Evolutionary conservation across 202 grass and related monocot species (phyloP).

Genomic region (Setaria viridis): DNA sequence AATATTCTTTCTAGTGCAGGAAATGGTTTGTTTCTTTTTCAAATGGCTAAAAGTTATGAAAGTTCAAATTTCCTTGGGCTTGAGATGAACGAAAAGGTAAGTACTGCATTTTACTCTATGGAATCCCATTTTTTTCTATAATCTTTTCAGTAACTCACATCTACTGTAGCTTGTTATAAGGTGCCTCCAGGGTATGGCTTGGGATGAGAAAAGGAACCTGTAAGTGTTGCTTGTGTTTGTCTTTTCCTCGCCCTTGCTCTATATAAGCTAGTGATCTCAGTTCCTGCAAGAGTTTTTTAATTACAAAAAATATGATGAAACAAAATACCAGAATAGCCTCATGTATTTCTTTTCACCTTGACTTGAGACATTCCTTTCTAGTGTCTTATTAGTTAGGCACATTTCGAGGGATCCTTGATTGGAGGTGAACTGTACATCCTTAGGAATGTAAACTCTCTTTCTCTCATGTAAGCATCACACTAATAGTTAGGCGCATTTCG

Average conservation of each 20-base stretch:
- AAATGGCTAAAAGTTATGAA: constrained; percentile 70
- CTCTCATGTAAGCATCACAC: background rate
- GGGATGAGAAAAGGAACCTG: constrained; percentile 66
- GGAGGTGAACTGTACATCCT: constrained; percentile 16
- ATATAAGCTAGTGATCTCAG: constrained; percentile 41
- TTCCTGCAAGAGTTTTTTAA: constrained; percentile 21
- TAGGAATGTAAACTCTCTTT: constrained; percentile 2
- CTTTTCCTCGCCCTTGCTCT: constrained; percentile 8
- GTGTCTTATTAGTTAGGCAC: constrained; percentile 33
- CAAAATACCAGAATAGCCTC: constrained; percentile 19
- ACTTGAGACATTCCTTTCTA: constrained; percentile 21
- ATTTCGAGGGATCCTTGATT: constrained; percentile 24
- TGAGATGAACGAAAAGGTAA: constrained; percentile 93
- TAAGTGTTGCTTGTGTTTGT: constrained; percentile 53
- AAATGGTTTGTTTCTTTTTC: constrained; percentile 94
- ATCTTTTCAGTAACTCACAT: constrained; percentile 34
- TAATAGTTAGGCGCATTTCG: too few relatives aligned
- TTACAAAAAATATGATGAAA: constrained; percentile 6
- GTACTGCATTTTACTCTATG: constrained; percentile 12
- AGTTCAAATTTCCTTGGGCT: constrained; percentile 88
- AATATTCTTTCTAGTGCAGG: constrained; percentile 57
- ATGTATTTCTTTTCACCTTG: constrained; percentile 38
- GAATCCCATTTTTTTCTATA: constrained; percentile 25
- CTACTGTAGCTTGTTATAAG: constrained; percentile 80
- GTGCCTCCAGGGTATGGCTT: constrained; percentile 68